Base-by-base conservation (phyloP, 805 yeast species). In the Metschnikowia shivogae region DNA sequence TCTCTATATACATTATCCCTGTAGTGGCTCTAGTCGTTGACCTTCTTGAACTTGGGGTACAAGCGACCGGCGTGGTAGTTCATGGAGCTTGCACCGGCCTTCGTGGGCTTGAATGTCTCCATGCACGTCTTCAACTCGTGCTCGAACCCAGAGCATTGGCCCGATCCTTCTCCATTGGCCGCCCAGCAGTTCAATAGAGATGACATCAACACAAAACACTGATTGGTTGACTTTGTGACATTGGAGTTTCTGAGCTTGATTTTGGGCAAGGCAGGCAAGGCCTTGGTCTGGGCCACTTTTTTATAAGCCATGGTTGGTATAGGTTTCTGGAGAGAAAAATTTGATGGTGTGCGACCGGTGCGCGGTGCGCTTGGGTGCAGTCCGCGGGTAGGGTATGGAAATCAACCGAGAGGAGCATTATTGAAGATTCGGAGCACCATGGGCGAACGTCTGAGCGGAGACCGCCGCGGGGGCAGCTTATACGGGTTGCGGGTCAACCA, bases 151-250 rank as follows among this genome's bases (percentile, higher is more conserved):
- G 75, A 70, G 67, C 98, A 90, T 38, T 70, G 74, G 9, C 74
- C 68, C 19, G 84, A 71, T 48, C 93, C 90, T 64, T 89, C 95
- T 39, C 95, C 92, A 67, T 88, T 86, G 20, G 97, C 86, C 2
- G 97, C 95, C 98, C 98, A 90, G 70, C 98, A 90, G 73, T 86
- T 87, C 55, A 90, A 72, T 63, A 90, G 74, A 39, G 87, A 83
- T 1, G 93, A 82, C 90, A 90, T 86, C 52, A 85, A 68, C 45
- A 87, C 89, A 48, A 81, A 64, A 64, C 97, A 89, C 46, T 87
- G 81, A 55, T 84, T 82, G 38, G 86, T 77, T 46, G 74, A 64
- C 53, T 79, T 80, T 41, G 75, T 73, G 27, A 76, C 68, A 4
- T 78, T 70, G 12, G 89, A 81, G 55, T 79, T 81, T 61, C 83